Percentiles rank a stretch among this genome's conserved stretches.
phyloP scores from a whole-genome alignment of 202 grass and related monocot species.

The Eragrostis tef region DNA sequence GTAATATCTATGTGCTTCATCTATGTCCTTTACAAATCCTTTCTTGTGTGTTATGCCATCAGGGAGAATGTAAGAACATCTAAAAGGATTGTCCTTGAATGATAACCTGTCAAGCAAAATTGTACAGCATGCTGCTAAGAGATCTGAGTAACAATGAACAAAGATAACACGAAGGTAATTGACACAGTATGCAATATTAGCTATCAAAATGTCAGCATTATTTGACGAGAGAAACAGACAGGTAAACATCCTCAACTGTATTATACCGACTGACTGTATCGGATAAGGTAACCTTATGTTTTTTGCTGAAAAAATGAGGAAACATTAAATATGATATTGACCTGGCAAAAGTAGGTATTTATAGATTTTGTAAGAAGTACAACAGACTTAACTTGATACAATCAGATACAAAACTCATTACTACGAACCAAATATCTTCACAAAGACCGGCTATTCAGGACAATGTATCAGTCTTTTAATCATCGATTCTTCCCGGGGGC shows the following conservation, averaged over 20 bases:
- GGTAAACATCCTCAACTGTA: background rate
- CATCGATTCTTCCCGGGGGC: background rate
- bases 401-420: background rate
- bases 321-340: background rate
- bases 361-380: background rate
- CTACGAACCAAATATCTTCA: background rate
- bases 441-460: background rate
- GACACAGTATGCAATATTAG: background rate
- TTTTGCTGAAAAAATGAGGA: background rate
- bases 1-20: conserved; percentile 74
- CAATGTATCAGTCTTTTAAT: background rate
- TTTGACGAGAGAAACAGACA: background rate
- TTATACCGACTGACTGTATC: conserved; percentile 12
- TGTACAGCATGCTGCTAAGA: conserved; percentile 15
- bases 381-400: background rate
- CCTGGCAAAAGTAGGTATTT: background rate
- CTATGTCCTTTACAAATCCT: conserved; percentile 78
- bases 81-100: conserved; percentile 79
- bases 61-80: conserved; percentile 94
- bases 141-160: background rate
- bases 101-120: conserved; percentile 58
- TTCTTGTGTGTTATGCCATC: conserved; percentile 87
- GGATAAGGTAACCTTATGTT: background rate
- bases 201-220: conserved; percentile 3
- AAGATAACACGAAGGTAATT: background rate